These are phyloP conservation scores for Pinus taeda DNA, from an alignment of 75 land plant genomes.

Conservation along the genomic window DNA sequence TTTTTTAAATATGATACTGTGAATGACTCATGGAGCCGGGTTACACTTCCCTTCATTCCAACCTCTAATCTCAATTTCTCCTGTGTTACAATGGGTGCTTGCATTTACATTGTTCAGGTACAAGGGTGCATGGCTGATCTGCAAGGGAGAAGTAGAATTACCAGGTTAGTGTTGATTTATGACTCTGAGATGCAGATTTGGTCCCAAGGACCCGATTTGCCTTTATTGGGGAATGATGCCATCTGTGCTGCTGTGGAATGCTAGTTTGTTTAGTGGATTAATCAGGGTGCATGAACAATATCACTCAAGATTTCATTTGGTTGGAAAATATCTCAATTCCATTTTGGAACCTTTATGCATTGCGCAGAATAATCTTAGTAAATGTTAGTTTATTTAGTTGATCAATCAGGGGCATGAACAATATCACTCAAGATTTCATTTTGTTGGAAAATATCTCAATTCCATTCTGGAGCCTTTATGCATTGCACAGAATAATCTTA, in stretches of 20 bases:
- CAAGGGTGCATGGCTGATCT: conserved; percentile 65
- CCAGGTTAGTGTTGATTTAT: conserved; percentile 68
- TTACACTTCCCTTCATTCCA: conserved; percentile 66
- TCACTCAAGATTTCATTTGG: no score
- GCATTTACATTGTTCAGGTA: conserved; percentile 59
- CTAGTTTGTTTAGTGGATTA: conserved; percentile 9
- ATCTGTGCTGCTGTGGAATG: conserved; percentile 71
- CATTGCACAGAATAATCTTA: no score
- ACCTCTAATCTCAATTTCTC: conserved; percentile 56
- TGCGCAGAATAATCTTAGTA: no score
- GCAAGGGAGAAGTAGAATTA: conserved; percentile 47
- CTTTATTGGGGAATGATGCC: conserved; percentile 63
- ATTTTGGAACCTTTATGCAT: no score
- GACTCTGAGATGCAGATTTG: conserved; percentile 56
- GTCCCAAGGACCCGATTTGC: conserved; percentile 67
- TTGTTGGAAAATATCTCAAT: no score
- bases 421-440: no score
- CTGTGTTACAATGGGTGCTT: conserved; percentile 54
- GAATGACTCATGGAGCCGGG: conserved; percentile 56
- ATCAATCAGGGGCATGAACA: no score
- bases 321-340: no score
- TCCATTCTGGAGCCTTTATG: no score
- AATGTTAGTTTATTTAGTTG: no score
- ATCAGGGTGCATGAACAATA: no score
- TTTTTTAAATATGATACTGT: conserved; percentile 71